Evolutionary conservation across 2,329 filamentous ascomycete genomes (phyloP).

Genomic region (Neospermospora avenae): DNA sequence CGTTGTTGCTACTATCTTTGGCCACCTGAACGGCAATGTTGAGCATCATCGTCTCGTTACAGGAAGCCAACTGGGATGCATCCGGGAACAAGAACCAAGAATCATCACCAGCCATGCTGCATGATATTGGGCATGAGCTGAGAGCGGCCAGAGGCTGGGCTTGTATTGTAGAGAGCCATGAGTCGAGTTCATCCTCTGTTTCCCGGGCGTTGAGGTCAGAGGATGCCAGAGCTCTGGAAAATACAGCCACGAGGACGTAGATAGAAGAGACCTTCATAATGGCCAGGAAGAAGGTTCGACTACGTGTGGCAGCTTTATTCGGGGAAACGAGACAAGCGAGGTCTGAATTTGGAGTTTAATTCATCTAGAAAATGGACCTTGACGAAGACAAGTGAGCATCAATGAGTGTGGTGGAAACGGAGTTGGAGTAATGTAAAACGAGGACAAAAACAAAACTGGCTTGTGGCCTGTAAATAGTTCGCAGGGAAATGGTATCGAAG

Average conservation of each 20-base stretch:
- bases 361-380: not conserved
- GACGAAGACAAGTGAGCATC: not conserved
- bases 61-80: not conserved
- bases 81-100: not conserved
- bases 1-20: not conserved
- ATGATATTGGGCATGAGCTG: not conserved
- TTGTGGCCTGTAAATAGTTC: not conserved
- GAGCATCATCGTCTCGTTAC: not conserved
- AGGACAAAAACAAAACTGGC: not conserved
- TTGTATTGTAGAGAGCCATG: not conserved
- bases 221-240: not conserved
- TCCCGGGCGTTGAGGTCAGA: not conserved
- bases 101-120: not conserved
- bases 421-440: not conserved
- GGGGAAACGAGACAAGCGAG: not conserved
- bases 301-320: not conserved
- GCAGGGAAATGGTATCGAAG: not conserved
- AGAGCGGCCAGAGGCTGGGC: not conserved
- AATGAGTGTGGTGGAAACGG: not conserved
- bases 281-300: not conserved
- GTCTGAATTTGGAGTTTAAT: not conserved
- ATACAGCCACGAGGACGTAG: not conserved
- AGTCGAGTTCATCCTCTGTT: not conserved
- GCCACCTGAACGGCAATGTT: not conserved
- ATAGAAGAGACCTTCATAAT: not conserved